Evolutionary conservation across 345 rosid genomes (phyloP).

Genomic region (Schrenkiella parvula): DNA sequence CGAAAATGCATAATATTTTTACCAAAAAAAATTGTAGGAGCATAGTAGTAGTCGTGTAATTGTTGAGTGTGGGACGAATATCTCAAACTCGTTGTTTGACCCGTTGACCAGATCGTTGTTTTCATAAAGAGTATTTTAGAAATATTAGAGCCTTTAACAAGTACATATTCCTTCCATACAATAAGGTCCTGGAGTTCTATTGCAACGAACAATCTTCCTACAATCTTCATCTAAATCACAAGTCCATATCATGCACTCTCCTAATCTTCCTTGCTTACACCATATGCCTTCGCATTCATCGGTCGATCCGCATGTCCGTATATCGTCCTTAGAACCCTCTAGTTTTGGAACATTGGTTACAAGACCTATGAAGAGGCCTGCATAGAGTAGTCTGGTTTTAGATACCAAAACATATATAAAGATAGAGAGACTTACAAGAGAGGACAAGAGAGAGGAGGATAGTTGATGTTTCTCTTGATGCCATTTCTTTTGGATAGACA

Average conservation of each 20-base stretch:
- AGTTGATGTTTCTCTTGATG: background rate
- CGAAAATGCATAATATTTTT: no score
- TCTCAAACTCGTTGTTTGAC: no score
- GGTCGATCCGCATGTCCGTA: background rate
- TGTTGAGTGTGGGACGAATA: no score
- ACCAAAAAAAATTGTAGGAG: no score
- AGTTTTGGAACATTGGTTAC: background rate
- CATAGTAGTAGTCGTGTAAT: no score
- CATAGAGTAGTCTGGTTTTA: background rate
- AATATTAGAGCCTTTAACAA: background rate
- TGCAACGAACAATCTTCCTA: background rate
- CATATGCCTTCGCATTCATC: conserved; percentile 19
- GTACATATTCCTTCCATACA: conserved; percentile 20
- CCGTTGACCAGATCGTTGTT: no score
- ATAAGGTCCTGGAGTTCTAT: background rate
- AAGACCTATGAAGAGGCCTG: background rate
- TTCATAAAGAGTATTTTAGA: no score
- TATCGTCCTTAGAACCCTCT: background rate
- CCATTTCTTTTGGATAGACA: background rate
- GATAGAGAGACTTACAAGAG: background rate
- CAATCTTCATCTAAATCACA: conserved; percentile 7
- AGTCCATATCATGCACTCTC: background rate
- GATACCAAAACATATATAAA: background rate
- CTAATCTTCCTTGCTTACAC: background rate
- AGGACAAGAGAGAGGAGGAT: background rate